Percentiles rank a stretch among this genome's conserved stretches.
These are phyloP conservation scores for Panicum hallii DNA, from an alignment of 202 grass and related monocot genomes.

Conservation along the genomic window DNA sequence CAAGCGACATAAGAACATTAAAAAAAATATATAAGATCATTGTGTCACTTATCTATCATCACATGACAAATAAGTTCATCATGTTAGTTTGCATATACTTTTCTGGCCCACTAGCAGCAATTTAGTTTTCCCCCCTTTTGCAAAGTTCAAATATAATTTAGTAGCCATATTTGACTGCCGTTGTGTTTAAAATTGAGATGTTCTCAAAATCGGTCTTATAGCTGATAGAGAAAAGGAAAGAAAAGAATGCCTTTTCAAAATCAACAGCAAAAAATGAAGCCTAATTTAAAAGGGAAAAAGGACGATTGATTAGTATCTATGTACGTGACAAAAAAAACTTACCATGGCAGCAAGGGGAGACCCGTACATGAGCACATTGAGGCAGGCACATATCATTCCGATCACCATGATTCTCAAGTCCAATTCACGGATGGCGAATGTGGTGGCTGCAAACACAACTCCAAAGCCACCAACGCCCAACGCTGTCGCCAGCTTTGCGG, in stretches of 20 bases:
- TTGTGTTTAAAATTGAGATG: neutral
- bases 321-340: neutral
- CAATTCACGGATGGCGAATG: slow-evolving; percentile 37
- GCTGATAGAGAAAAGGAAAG: too few relatives aligned
- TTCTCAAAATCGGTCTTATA: neutral
- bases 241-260: neutral
- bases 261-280: neutral
- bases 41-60: neutral
- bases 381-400: slow-evolving; percentile 55
- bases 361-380: slow-evolving; percentile 71
- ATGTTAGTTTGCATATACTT: neutral
- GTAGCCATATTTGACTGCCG: neutral
- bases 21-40: neutral
- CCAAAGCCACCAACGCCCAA: slow-evolving; percentile 65
- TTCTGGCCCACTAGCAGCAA: neutral
- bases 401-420: slow-evolving; percentile 53
- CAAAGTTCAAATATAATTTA: neutral
- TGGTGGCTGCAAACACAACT: slow-evolving; percentile 45
- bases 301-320: neutral
- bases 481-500: slow-evolving; percentile 40
- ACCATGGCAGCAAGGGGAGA: slow-evolving; percentile 67
- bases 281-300: neutral
- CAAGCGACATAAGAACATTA: neutral
- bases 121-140: too few relatives aligned
- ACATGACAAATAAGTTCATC: neutral